Conservation (phyloP, 345 rosid species). For the Camelina hispida region DNA sequence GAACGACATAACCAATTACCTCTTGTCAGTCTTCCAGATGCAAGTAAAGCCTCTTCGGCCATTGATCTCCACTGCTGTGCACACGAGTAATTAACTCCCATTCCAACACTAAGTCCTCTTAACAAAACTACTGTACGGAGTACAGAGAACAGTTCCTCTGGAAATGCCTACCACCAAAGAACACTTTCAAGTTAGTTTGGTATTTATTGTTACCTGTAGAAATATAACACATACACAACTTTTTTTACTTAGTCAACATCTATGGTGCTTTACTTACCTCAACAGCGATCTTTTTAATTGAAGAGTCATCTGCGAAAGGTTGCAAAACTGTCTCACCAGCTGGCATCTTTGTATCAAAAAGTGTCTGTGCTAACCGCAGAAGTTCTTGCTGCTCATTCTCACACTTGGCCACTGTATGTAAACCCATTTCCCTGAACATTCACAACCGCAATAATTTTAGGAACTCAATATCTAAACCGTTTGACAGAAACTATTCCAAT, state of each 20-base stretch:
- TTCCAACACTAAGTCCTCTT: slow-evolving; percentile 94
- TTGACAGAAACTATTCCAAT: slow-evolving; percentile 12
- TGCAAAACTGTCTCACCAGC: slow-evolving; percentile 80
- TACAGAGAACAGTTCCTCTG: slow-evolving; percentile 88
- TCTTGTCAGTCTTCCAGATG: slow-evolving; percentile 66
- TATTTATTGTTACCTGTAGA: background rate
- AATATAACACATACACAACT: background rate
- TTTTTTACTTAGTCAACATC: background rate
- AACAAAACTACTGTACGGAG: slow-evolving; percentile 83
- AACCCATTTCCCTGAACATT: slow-evolving; percentile 76
- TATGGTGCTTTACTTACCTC: slow-evolving; percentile 49
- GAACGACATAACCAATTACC: slow-evolving; percentile 42
- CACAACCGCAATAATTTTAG: slow-evolving; percentile 9
- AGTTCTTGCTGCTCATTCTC: slow-evolving; percentile 72
- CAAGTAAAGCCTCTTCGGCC: slow-evolving; percentile 81
- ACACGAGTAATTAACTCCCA: slow-evolving; percentile 82
- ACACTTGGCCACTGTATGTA: slow-evolving; percentile 65
- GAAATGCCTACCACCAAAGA: slow-evolving; percentile 64
- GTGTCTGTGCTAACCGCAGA: slow-evolving; percentile 71
- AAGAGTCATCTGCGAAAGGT: slow-evolving; percentile 85
- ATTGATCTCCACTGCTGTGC: slow-evolving; percentile 87
- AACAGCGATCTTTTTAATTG: slow-evolving; percentile 76
- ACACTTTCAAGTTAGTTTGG: slow-evolving; percentile 15
- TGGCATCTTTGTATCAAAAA: slow-evolving; percentile 92
- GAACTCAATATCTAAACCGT: background rate